Percentiles rank a stretch among this genome's conserved stretches.
These are phyloP conservation scores for Scheffersomyces illinoinensis DNA, from an alignment of 1,139 yeast genomes.

Conservation along the genomic window DNA sequence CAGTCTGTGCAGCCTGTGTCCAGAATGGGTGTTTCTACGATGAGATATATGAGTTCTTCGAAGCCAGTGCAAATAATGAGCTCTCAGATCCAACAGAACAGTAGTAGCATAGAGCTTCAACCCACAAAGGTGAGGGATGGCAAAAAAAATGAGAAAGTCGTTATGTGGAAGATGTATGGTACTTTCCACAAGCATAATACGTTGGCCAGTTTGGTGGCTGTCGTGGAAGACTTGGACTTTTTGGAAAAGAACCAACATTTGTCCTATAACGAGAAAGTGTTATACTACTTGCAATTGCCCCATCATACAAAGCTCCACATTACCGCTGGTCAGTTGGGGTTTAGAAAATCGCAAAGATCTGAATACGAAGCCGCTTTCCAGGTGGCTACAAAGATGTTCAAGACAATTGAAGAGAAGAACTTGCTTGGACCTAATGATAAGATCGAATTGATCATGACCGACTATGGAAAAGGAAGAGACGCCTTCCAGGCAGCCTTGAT, in stretches of 20 bases:
- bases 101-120: neutral
- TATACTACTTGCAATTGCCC: conserved; percentile 77
- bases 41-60: neutral
- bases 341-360: conserved; percentile 77
- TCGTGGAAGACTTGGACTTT: conserved; percentile 63
- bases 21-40: neutral
- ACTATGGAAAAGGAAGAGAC: conserved; percentile 86
- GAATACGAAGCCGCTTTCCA: conserved; percentile 96
- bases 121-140: conserved; percentile 5
- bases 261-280: conserved; percentile 71
- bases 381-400: conserved; percentile 72
- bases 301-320: conserved; percentile 70
- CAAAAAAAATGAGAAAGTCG: conserved; percentile 31
- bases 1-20: neutral
- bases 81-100: neutral
- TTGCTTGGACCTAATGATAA: conserved; percentile 52
- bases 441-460: conserved; percentile 72
- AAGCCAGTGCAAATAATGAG: neutral
- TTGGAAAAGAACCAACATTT: conserved; percentile 56
- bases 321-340: conserved; percentile 74
- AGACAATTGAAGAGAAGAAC: conserved; percentile 62
- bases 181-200: conserved; percentile 82
- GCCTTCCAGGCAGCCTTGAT: conserved; percentile 83
- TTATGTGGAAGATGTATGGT: conserved; percentile 73
- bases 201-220: conserved; percentile 72